phyloP scores from a whole-genome alignment of 306 rosid genomes.

The Cicer pinnatifidum region DNA sequence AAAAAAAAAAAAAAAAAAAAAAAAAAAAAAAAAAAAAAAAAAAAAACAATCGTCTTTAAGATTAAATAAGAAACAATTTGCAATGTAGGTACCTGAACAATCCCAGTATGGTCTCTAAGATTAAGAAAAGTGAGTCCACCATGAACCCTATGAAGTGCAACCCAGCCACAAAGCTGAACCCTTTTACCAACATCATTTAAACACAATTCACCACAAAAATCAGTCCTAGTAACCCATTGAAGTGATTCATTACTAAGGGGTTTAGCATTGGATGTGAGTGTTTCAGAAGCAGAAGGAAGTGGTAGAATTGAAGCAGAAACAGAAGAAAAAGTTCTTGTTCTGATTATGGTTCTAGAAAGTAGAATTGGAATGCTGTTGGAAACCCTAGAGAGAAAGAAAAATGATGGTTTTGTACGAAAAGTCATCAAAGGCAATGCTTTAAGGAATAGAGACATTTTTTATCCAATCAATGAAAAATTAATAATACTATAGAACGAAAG shows the following conservation, averaged over 20 bases:
- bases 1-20: not conserved
- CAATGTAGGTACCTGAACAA: slow-evolving; percentile 64
- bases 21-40: not conserved
- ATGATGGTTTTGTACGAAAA: slow-evolving; percentile 55
- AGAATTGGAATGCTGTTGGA: slow-evolving; percentile 45
- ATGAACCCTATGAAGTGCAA: slow-evolving; percentile 89
- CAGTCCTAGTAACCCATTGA: slow-evolving; percentile 72
- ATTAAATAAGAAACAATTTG: not conserved
- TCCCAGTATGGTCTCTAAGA: slow-evolving; percentile 84
- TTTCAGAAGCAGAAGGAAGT: slow-evolving; percentile 52
- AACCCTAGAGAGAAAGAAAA: slow-evolving; percentile 44
- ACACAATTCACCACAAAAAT: slow-evolving; percentile 66
- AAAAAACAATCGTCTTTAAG: not conserved
- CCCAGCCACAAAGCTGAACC: slow-evolving; percentile 91
- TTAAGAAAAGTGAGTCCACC: slow-evolving; percentile 85
- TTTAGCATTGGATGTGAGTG: slow-evolving; percentile 47
- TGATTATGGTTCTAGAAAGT: slow-evolving; percentile 41
- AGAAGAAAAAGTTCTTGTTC: slow-evolving; percentile 43
- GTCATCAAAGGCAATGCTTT: slow-evolving; percentile 66
- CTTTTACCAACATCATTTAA: slow-evolving; percentile 63
- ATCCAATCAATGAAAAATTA: no score
- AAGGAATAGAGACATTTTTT: slow-evolving; percentile 56
- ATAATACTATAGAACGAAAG: no score
- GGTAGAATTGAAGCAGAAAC: slow-evolving; percentile 47
- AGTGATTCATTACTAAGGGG: slow-evolving; percentile 56